Base-by-base conservation (phyloP, 495 filamentous ascomycete species). In the Talaromyces adpressus region DNA sequence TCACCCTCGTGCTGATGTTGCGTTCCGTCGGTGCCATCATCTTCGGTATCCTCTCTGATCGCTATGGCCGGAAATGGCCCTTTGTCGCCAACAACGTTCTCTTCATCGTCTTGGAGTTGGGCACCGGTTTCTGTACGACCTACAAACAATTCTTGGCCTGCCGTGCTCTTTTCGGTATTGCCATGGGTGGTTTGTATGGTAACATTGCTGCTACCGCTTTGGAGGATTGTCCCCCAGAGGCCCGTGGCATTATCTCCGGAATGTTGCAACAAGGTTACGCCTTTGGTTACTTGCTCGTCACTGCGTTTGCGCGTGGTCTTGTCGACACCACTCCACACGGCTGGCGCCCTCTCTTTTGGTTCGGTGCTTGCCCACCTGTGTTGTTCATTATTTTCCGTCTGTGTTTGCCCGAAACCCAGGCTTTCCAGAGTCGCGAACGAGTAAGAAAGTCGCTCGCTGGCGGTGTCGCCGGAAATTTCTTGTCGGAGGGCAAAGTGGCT, bases 211-310 rank as follows among this genome's bases (percentile, higher is more conserved):
- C 91, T 2, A 96, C 91, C 0, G 91, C 91, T 0, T 75, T 96
- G 16, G 91, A 96, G 71, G 91, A 96, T 71, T 89, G 91, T 62
- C 91, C 91, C 0, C 76, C 81, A 54, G 86, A 83, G 34, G 86
- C 90, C 2, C 78, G 91, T 59, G 91, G 91, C 66, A 78, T 96
- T 39, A 76, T 96, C 34, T 90, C 87, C 14, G 91, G 91, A 57
- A 83, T 96, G 67, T 80, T 94, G 20, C 91, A 96, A 72, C 91
- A 96, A 71, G 91, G 91, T 3, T 96, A 94, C 69, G 90, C 91
- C 1, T 92, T 94, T 74, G 91, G 91, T 3, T 96, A 93, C 68
- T 79, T 96, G 0, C 81, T 96, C 0, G 90, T 90, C 0, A 85
- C 90, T 0, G 90, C 87, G 9, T 93, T 94, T 70, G 83, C 91